Evolutionary conservation across 768 basidiomycete species (phyloP), one percentile per base, ranked within the genome.

Genomic region (Lactarius tabidus): DNA sequence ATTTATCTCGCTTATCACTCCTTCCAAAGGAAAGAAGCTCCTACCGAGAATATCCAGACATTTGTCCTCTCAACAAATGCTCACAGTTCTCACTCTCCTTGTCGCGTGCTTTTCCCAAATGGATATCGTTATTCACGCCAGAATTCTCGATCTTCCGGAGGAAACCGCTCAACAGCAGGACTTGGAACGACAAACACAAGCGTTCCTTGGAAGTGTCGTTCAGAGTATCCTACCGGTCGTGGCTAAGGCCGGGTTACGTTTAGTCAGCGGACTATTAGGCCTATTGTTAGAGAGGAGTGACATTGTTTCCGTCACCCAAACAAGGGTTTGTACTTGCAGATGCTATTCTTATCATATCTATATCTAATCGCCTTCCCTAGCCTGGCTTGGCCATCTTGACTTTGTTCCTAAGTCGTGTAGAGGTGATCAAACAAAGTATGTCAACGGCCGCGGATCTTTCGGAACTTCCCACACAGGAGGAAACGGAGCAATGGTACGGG

Each of bases 71-170:
- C 80, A 89, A 56, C 88, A 90, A 73, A 88, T 93, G 82, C 84
- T 93, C 43, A 94, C 92, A 6, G 79, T 98, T 29, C 79, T 98
- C 48, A 97, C 95, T 1, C 86, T 98, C 29, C 83, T 98, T 39
- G 88, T 97, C 56, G 95, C 95, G 0, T 96, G 93, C 72, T 98
- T 98, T 79, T 85, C 84, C 65, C 95, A 98, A 74, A 82, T 98
- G 62, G 96, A 98, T 73, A 93, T 98, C 20, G 88, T 98, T 57
- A 81, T 82, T 69, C 79, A 91, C 58, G 90, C 94, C 4, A 84
- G 85, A 43, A 67, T 89, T 20, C 84, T 91, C 39, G 96, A 91
- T 74, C 77, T 82, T 1, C 72, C 84, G 0, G 81, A 89, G 66
- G 86, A 90, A 68, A 83, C 83, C 5, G 70, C 77, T 3, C 86